A percentile compares a stretch with the other conserved stretches of the same genome.
phyloP scores from a whole-genome alignment of 2,329 filamentous ascomycete genomes.

The Penicillium sp. region DNA sequence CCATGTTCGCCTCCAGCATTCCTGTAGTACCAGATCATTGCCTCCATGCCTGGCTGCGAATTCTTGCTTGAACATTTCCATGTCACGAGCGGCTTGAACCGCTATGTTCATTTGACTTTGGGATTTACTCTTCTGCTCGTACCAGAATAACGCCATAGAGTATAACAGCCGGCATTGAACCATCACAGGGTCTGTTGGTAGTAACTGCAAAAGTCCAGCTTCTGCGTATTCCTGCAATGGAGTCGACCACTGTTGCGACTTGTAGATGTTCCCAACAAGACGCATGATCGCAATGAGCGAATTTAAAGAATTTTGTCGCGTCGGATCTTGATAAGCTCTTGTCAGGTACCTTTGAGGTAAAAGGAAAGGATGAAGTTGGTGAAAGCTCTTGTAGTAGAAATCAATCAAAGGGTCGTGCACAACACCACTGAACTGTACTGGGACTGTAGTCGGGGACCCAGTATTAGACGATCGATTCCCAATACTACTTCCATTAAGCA shows the following conservation, averaged over 20 bases:
- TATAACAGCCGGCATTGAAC: slow-evolving; percentile 31
- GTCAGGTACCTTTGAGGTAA: slow-evolving; percentile 23
- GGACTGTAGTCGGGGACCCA: neutral
- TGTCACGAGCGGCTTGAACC: slow-evolving; percentile 22
- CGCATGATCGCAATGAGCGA: slow-evolving; percentile 30
- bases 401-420: slow-evolving; percentile 19
- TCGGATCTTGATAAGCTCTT: slow-evolving; percentile 14
- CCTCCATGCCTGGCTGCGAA: slow-evolving; percentile 55
- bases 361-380: slow-evolving; percentile 30
- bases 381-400: slow-evolving; percentile 36
- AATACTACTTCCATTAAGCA: slow-evolving; percentile 5
- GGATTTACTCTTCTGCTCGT: slow-evolving; percentile 20
- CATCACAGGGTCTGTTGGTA: slow-evolving; percentile 16
- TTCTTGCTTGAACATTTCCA: slow-evolving; percentile 22
- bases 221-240: slow-evolving; percentile 18
- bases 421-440: slow-evolving; percentile 5
- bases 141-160: slow-evolving; percentile 29
- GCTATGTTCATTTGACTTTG: slow-evolving; percentile 20
- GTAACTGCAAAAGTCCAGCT: slow-evolving; percentile 5
- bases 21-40: slow-evolving; percentile 37
- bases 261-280: slow-evolving; percentile 30
- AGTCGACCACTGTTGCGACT: slow-evolving; percentile 17
- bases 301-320: slow-evolving; percentile 8
- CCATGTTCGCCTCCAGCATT: slow-evolving; percentile 51
- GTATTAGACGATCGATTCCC: neutral